These are phyloP conservation scores for Aspergillus transmontanensis DNA, from an alignment of 2,329 filamentous ascomycete genomes.

Conservation along the genomic window DNA sequence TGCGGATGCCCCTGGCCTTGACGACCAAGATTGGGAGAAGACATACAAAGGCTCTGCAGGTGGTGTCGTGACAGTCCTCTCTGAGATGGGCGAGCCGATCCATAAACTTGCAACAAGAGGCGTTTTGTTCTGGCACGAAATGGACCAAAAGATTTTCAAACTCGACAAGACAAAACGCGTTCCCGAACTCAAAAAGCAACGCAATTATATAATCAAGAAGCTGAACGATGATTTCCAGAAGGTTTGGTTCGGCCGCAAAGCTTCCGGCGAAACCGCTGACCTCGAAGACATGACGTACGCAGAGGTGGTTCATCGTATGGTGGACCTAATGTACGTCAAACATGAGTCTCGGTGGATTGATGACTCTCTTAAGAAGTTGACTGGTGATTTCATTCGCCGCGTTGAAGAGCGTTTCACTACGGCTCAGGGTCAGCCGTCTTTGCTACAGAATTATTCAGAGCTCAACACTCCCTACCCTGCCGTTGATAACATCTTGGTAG, in stretches of 20 bases:
- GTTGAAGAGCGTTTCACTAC: constrained; percentile 93
- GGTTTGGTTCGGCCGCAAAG: constrained; percentile 92
- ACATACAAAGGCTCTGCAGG: constrained; percentile 90
- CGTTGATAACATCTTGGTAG: constrained; percentile 75
- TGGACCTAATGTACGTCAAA: constrained; percentile 88
- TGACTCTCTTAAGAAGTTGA: constrained; percentile 76
- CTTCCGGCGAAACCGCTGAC: constrained; percentile 76
- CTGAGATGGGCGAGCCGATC: constrained; percentile 99
- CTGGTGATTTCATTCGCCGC: constrained; percentile 93
- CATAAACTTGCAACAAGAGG: constrained; percentile 97
- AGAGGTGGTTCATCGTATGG: constrained; percentile 82
- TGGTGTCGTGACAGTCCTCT: constrained; percentile 93
- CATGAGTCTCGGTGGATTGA: constrained; percentile 93
- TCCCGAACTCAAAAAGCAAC: constrained; percentile 82
- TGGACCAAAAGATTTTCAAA: constrained; percentile 98
- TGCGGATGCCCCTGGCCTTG: constrained; percentile 78
- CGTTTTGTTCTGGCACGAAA: constrained; percentile 96
- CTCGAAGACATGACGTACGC: constrained; percentile 95
- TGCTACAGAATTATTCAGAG: constrained; percentile 88
- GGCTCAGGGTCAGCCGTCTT: constrained; percentile 69
- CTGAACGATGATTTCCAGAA: constrained; percentile 96
- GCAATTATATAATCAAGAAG: constrained; percentile 90
- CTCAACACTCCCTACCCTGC: constrained; percentile 78
- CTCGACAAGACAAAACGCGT: constrained; percentile 93
- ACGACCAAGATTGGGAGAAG: constrained; percentile 84